These are phyloP conservation scores for Auricularia sp. DNA, from an alignment of 768 basidiomycete species.

Conservation along the genomic window DNA sequence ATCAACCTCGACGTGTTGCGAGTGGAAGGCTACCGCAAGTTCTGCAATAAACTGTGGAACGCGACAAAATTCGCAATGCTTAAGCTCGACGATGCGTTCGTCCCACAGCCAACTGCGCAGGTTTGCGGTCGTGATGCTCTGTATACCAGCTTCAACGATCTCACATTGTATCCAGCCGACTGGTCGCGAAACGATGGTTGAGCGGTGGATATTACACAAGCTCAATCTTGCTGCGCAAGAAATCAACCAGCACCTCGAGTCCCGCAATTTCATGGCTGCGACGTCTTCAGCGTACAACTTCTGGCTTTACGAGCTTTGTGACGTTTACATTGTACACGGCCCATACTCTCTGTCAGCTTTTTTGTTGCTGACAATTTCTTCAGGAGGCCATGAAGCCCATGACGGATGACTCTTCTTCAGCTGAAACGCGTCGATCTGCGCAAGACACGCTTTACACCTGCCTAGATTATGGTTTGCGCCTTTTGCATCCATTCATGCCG, in stretches of 20 bases:
- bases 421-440: conserved; percentile 61
- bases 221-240: conserved; percentile 72
- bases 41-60: conserved; percentile 99
- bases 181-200: conserved; percentile 83
- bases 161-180: conserved; percentile 46
- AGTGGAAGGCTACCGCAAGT: conserved; percentile 97
- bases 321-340: conserved; percentile 83
- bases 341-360: not conserved
- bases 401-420: conserved; percentile 67
- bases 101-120: conserved; percentile 58
- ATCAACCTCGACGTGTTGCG: conserved; percentile 94
- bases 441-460: conserved; percentile 95
- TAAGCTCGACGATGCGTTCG: conserved; percentile 78
- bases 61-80: conserved; percentile 99
- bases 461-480: conserved; percentile 77
- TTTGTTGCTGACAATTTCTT: conserved; percentile 2
- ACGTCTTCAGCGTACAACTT: conserved; percentile 81
- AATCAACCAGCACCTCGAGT: conserved; percentile 61
- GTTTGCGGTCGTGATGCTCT: conserved; percentile 28
- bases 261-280: conserved; percentile 88
- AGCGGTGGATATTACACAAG: conserved; percentile 92
- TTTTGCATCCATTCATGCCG: conserved; percentile 98
- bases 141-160: conserved; percentile 6
- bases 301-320: conserved; percentile 98
- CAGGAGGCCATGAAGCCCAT: conserved; percentile 99